Base-by-base conservation (phyloP, 352 stramenopile species). In the Pythium phragmitis region DNA sequence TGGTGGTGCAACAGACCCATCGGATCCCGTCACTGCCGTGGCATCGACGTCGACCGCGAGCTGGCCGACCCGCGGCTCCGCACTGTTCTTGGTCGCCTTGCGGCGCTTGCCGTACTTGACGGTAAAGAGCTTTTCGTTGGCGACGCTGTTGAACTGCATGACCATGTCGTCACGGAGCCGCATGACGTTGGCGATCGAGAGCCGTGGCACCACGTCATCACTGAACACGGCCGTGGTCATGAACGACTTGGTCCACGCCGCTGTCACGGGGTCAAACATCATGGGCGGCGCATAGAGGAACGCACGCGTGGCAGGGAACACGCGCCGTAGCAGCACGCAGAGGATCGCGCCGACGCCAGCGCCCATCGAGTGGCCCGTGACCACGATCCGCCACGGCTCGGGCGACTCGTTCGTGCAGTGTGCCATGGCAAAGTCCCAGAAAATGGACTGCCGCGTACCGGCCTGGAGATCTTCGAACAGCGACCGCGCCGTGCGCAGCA, bases 281-380 rank as follows among this genome's bases (percentile, higher is more conserved):
- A 85, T 85, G 26, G 82, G 79, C 12, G 79, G 63, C 3, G 84
- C 84, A 48, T 90, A 91, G 48, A 91, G 36, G 51, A 83, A 91
- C 21, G 80, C 84, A 11, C 74, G 74, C 1, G 83, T 85, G 1
- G 67, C 69, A 0, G 72, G 74, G 49, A 91, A 92, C 19, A 77
- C 36, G n/a, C 78, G 78, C 30, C 70, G 72, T 11, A 93, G 70
- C 50, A 94, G 65, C 33, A 94, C 65, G 2, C 75, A 68, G 12
- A 96, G 67, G 46, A 96, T 85, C 21, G 77, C 79, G 26, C 73
- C 80, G 9, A 93, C 85, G 8, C 82, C 87, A n/a, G 80, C 87
- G 33, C 87, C 85, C 74, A 94, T 88, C 47, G 84, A 93, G 72
- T 96, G 87, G 5, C 87, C 87, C 19, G 76, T 87, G 7, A 94